Percentiles rank a stretch among this genome's conserved stretches.
phyloP scores from a whole-genome alignment of 208 protist species.

The Leishmania major region DNA sequence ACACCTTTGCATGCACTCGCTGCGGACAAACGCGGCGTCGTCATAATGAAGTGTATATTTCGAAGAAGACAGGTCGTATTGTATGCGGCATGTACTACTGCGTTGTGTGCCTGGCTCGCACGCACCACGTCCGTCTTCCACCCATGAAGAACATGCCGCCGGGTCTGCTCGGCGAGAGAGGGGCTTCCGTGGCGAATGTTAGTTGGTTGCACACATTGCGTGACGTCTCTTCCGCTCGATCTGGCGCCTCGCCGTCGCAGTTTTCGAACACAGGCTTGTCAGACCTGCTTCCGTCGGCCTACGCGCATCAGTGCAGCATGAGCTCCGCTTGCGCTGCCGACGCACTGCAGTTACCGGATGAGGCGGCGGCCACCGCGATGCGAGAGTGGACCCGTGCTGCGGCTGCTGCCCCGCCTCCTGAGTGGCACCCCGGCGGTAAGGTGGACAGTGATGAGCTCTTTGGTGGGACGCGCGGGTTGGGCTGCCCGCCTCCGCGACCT shows the following conservation, averaged over 20 bases:
- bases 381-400: constrained; percentile 18
- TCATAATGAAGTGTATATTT: constrained; percentile 22
- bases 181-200: background rate
- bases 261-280: background rate
- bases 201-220: background rate
- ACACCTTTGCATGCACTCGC: constrained; percentile 42
- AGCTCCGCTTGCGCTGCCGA: background rate
- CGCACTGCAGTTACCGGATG: background rate
- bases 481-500: constrained; percentile 14
- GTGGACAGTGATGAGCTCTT: constrained; percentile 15
- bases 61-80: constrained; percentile 13
- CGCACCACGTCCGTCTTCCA: constrained; percentile 25
- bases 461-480: background rate
- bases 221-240: background rate
- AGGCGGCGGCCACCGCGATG: constrained; percentile 8
- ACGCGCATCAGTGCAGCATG: background rate
- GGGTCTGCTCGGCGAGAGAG: background rate
- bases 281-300: background rate
- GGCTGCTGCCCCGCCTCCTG: constrained; percentile 11
- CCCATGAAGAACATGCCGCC: constrained; percentile 5
- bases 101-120: constrained; percentile 36
- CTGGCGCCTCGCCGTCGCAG: background rate
- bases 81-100: constrained; percentile 32
- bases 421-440: constrained; percentile 2
- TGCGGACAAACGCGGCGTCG: constrained; percentile 37